Base-by-base conservation (phyloP, 2,329 filamentous ascomycete species). In the Acephala macrosclerotiorum region DNA sequence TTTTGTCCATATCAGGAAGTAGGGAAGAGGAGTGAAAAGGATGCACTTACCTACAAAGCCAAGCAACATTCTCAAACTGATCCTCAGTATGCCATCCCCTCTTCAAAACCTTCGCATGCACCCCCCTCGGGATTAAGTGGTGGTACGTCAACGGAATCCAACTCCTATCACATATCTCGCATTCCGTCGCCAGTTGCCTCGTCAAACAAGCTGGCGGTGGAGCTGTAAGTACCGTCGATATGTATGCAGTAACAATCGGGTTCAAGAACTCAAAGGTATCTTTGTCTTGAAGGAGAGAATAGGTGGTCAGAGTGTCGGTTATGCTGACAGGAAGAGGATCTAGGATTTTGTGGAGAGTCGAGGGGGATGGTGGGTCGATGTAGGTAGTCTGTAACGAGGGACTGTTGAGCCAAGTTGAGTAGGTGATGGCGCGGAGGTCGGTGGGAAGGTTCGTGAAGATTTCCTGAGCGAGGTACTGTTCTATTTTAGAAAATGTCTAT, bases 61-160 rank as follows among this genome's bases (percentile, higher is more conserved):
- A 96, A 14, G 93, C 93, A 22, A 96, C 93, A 75, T 89, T 93
- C 73, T 92, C 88, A 77, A 96, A 77, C 79, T 89, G 86, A 77
- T 92, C 91, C 68, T 88, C 87, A 3, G 85, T 84, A 80, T 94
- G 91, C 93, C 93, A 96, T 0, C 90, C 91, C 49, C 92, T 83
- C 81, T 91, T 93, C 45, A 93, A 76, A 3, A 87, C 92, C 75
- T 93, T 93, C 8, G 85, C 88, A 77, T 96, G 93, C 66, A 93
- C 89, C 51, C 86, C 85, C 47, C 88, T 85, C n/a, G 93, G 93
- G 61, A 97, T 94, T 51, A 97, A 81, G 79, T 96, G 93, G 75
- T 97, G 93, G 76, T 96, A 96, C 0, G 90, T 92, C 67, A 96
- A 78, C 9, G 88, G 87, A 25, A 96, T 87, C 87, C 91, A 93